These are phyloP conservation scores for Volvox carteri DNA, from an alignment of 163 green algal species.

Conservation along the genomic window DNA sequence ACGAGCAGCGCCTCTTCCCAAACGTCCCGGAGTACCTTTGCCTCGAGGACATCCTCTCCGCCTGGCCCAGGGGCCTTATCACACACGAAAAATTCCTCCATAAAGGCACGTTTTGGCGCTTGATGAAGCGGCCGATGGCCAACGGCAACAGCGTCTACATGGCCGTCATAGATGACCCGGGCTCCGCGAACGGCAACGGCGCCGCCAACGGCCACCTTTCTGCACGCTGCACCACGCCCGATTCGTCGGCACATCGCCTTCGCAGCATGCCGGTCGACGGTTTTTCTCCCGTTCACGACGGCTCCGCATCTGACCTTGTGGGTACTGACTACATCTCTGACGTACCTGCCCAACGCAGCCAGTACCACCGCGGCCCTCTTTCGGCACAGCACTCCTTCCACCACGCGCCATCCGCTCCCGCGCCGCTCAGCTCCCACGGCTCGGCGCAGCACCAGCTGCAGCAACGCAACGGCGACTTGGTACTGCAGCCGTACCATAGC, in stretches of 20 bases:
- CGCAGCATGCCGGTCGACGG: constrained; percentile 24
- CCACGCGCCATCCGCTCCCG: neutral
- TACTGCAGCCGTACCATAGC: neutral
- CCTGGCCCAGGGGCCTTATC: constrained; percentile 45
- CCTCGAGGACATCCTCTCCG: constrained; percentile 20
- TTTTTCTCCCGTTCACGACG: neutral
- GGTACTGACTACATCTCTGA: neutral
- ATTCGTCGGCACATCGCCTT: constrained; percentile 12
- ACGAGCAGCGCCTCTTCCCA: constrained; percentile 43
- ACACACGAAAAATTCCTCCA: constrained; percentile 48
- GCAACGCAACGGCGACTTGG: too few relatives aligned
- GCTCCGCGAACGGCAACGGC: neutral
- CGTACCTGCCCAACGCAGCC: neutral
- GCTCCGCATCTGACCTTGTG: neutral
- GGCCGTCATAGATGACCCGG: constrained; percentile 36
- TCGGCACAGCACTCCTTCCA: neutral
- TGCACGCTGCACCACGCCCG: neutral
- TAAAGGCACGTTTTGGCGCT: constrained; percentile 29
- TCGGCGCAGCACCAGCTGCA: neutral
- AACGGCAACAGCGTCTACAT: constrained; percentile 37
- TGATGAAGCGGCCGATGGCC: constrained; percentile 31
- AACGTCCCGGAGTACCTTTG: constrained; percentile 20
- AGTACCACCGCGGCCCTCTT: neutral
- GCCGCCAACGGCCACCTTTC: neutral
- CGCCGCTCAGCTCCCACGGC: neutral